Conservation (phyloP, 169 alveolate genomes). For the Prorocentrum cordatum region DNA sequence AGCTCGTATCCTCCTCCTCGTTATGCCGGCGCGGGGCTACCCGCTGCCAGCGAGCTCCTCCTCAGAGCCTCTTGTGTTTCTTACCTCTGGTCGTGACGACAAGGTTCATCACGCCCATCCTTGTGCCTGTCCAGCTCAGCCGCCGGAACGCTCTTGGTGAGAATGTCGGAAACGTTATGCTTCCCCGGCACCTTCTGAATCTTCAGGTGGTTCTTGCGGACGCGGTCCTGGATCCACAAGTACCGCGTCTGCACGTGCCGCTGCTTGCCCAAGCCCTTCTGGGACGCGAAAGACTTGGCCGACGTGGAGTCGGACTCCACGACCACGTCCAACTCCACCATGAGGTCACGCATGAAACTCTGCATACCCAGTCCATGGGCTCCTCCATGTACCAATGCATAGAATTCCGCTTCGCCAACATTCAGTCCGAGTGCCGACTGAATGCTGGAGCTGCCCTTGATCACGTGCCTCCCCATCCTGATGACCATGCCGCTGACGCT, state of each 20-base stretch:
- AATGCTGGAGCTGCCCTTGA: background rate
- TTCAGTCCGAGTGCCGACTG: background rate
- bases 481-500: background rate
- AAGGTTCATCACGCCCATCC: no score
- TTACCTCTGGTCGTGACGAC: no score
- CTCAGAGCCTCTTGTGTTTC: no score
- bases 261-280: slow-evolving; percentile 28
- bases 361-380: background rate
- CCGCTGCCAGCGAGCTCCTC: no score
- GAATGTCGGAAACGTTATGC: background rate
- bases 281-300: background rate
- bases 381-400: background rate
- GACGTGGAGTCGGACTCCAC: background rate
- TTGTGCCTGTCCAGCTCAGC: background rate
- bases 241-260: slow-evolving; percentile 7
- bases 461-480: background rate
- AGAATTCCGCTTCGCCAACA: background rate
- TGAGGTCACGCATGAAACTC: background rate
- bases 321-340: background rate
- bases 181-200: background rate
- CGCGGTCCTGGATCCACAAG: slow-evolving; percentile 12
- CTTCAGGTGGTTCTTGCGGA: background rate
- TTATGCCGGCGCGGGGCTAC: no score
- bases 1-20: no score
- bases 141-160: background rate